Percentiles rank a stretch among this genome's conserved stretches.
These are phyloP conservation scores for Arthrobotrys megalospora DNA, from an alignment of 2,329 filamentous ascomycete genomes.

Conservation along the genomic window DNA sequence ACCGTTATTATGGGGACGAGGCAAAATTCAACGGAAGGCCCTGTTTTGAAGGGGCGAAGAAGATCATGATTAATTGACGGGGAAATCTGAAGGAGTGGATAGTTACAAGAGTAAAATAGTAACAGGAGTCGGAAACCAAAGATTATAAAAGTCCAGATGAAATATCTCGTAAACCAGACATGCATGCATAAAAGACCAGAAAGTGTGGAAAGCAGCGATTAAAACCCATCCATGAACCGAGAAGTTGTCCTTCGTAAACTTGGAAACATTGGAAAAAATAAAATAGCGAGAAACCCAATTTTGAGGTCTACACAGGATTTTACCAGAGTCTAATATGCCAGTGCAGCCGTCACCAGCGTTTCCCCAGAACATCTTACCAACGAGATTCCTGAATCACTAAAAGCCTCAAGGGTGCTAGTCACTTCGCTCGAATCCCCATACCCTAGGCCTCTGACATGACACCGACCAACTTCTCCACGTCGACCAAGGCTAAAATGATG, in stretches of 20 bases:
- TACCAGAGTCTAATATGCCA: constrained; percentile 12
- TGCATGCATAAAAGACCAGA: not conserved
- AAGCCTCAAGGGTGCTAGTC: constrained; percentile 14
- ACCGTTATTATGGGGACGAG: no score
- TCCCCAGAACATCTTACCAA: not conserved
- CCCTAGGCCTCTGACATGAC: constrained; percentile 54
- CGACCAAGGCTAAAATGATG: not conserved
- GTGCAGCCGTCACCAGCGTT: constrained; percentile 18
- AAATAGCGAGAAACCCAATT: not conserved
- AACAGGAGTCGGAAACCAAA: not conserved
- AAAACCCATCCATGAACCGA: not conserved
- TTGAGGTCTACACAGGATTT: not conserved
- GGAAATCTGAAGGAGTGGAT: not conserved
- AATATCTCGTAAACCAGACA: constrained; percentile 33
- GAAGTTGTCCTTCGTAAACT: not conserved
- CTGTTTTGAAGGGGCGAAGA: no score
- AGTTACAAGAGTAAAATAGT: not conserved
- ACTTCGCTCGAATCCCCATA: constrained; percentile 25
- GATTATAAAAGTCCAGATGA: not conserved
- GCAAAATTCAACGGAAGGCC: no score
- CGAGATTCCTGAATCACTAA: constrained; percentile 20
- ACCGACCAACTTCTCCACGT: not conserved
- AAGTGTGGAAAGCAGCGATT: not conserved
- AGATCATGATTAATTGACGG: no score
- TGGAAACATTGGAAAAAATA: not conserved